Evolutionary conservation across 1,284 basidiomycete species (phyloP), one percentile per base, ranked within the genome.

Genomic region (Phenoliferia sp.): DNA sequence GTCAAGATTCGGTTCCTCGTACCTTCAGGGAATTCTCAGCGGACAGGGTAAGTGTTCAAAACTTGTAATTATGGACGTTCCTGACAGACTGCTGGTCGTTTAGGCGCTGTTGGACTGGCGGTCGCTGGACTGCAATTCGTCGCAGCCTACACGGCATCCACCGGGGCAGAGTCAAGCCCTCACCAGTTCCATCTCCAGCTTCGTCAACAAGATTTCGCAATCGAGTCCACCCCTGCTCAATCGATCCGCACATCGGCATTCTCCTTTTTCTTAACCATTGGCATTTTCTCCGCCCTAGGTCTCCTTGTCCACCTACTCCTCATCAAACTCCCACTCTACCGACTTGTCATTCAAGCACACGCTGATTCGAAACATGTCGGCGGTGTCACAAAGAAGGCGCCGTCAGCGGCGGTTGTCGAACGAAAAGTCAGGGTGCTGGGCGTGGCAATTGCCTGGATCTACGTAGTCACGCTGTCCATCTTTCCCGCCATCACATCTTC

Each of bases 401-500:
- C 35, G 32, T 61, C 70, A 26, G 48, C 73, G 3, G 56, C 64
- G 17, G 34, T 31, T 7, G 75, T 77, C 58, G 72, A 76, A 55
- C 70, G 71, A 60, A 78, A 78, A 54, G 71, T 78, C 34, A 65
- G 73, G n/a, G 66, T 67, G 22, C 64, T 76, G 9, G 76, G 75
- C 16, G 28, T 75, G 48, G 61, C 73, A 16, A 66, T 76, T 55
- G 73, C 74, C 32, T 69, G 70, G 62, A 69, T 74, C 26, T 78
- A 74, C 52, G 65, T 63, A 29, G 62, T 77, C 56, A 77, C 77
- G 7, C 64, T 78, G 5, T 66, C 73, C 19, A 69, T 78, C 4
- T 78, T 77, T 52, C 77, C 77, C 6, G 64, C 70, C 29, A 74
- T 77, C 59, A 78, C 77, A 9, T 65, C 69, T 6, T 69, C 69